Evolutionary conservation across 208 protist genomes (phyloP).

Genomic region (Crithidia bombi): DNA sequence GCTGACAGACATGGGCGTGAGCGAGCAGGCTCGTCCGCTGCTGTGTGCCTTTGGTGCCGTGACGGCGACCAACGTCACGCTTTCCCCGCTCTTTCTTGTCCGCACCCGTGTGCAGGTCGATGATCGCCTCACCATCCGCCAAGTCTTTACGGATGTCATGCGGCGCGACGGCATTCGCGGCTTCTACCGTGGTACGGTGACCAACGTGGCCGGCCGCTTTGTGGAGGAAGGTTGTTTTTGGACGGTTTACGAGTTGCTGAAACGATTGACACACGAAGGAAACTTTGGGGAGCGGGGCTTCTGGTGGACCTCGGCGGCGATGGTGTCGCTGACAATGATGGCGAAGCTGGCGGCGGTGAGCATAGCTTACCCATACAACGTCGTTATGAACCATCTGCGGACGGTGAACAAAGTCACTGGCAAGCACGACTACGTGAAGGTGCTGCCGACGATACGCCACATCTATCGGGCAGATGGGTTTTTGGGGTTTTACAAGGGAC

Average conservation of each 20-base stretch:
- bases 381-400: conserved; percentile 90
- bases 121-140: conserved; percentile 71
- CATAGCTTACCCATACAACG: conserved; percentile 92
- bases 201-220: conserved; percentile 84
- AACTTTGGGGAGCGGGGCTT: conserved; percentile 61
- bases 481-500: conserved; percentile 91
- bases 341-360: conserved; percentile 72
- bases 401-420: conserved; percentile 86
- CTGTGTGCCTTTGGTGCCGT: conserved; percentile 81
- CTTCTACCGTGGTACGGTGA: conserved; percentile 88
- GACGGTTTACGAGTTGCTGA: conserved; percentile 87
- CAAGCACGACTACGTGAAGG: conserved; percentile 67
- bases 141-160: conserved; percentile 72
- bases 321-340: conserved; percentile 84
- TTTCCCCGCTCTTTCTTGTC: conserved; percentile 88
- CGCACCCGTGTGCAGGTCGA: conserved; percentile 89
- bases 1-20: conserved; percentile 45
- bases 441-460: conserved; percentile 71
- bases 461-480: conserved; percentile 78
- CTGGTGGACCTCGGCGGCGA: conserved; percentile 57
- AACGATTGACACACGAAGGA: conserved; percentile 73
- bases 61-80: conserved; percentile 67
- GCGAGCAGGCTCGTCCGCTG: conserved; percentile 57
- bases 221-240: conserved; percentile 90
- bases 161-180: conserved; percentile 70